Base-by-base conservation (phyloP, 768 basidiomycete genomes). In the Lactifluus subvellereus region DNA sequence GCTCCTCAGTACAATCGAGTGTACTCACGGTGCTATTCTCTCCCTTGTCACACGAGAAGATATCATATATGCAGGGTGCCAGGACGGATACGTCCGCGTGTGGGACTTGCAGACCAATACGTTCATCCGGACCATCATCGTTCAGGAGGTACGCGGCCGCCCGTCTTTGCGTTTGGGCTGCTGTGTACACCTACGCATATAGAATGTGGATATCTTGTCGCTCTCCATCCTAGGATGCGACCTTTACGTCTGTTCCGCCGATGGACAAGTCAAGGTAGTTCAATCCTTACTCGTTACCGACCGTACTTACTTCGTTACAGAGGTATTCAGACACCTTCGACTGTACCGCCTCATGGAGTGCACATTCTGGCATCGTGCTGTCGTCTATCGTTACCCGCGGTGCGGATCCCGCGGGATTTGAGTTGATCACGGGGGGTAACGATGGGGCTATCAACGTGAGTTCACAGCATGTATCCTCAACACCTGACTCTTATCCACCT, bases 21-120 rank as follows among this genome's bases (percentile, higher is more conserved):
- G 88, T 68, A 79, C 74, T 58, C 84, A 84, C 67, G 91, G 94
- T 2, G 95, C 93, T 0, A 85, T 97, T 6, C 78, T 94, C n/a
- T 84, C 92, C 0, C 78, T 98, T 32, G 84, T 84, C 2, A 82
- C 83, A 0, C 79, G 80, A 38, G 87, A 86, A 22, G 90, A 91
- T 20, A 90, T 91, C 1, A 79, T 98, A 22, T 97, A 88, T 69
- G 96, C 92, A 7, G 96, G 94, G 0, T 90, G 94, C 68, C 96
- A 98, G 74, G 94, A 93, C 66, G 96, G 96, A 3, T 87, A 89
- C 68, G 91, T 98, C 68, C 88, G 89, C 66, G 87, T 98, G 5
- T 84, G 91, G 75, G 95, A 98, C 72, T 75, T 97, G 8, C 94
- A 95, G 71, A 96, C 94, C 0, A 87, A 85, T 66, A 92, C 93